Conservation (phyloP, 345 rosid species). For the Gossypium herbaceum region DNA sequence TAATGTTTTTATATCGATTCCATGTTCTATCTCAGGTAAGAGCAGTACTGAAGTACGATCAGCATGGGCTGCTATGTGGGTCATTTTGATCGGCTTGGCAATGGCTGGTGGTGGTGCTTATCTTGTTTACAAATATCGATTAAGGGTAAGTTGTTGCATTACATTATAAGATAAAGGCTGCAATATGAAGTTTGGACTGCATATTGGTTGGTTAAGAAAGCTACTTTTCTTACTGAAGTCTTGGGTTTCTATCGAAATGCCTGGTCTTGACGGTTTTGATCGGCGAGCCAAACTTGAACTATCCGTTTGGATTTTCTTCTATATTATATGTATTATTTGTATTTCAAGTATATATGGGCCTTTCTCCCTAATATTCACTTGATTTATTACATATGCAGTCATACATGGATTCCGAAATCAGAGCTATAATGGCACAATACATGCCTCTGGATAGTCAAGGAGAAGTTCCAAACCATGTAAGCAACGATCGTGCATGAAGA, state of each 20-base stretch:
- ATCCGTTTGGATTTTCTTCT: neutral
- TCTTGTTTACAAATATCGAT: conserved; percentile 81
- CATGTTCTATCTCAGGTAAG: conserved; percentile 51
- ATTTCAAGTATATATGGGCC: neutral
- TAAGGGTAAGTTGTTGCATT: conserved; percentile 59
- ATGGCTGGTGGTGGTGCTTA: conserved; percentile 85
- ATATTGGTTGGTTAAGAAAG: neutral
- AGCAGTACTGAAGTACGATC: conserved; percentile 59
- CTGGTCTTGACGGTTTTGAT: neutral
- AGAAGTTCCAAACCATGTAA: conserved; percentile 58
- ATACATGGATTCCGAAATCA: conserved; percentile 97
- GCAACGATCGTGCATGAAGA: conserved; percentile 45
- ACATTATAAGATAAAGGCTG: neutral
- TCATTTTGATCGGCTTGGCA: conserved; percentile 70
- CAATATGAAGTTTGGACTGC: neutral
- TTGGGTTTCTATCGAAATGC: neutral
- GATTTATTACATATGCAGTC: conserved; percentile 40
- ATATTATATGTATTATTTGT: neutral
- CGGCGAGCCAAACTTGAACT: neutral
- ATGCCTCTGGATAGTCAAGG: conserved; percentile 91
- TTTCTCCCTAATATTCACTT: neutral
- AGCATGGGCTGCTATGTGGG: conserved; percentile 91
- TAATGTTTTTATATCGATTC: conserved; percentile 9
- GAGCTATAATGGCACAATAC: conserved; percentile 98
- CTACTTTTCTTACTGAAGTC: neutral